These are phyloP conservation scores for Cornus controversa DNA, from an alignment of 148 eudicot species.

Conservation along the genomic window DNA sequence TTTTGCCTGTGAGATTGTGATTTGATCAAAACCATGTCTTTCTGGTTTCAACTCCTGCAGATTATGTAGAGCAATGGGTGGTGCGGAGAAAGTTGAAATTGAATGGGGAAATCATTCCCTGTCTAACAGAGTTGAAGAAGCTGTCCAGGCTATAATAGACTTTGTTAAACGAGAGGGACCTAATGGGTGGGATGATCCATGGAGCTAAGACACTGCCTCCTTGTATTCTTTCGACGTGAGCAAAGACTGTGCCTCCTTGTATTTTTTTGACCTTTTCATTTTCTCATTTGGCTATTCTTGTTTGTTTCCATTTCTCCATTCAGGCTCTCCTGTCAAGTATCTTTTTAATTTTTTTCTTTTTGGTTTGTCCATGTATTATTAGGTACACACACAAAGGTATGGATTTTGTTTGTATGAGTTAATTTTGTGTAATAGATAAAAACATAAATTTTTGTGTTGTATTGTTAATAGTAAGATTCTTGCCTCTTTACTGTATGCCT, in stretches of 20 bases:
- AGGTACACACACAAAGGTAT: not conserved
- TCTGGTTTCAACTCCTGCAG: slow-evolving; percentile 33
- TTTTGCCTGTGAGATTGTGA: not conserved
- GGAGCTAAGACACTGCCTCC: slow-evolving; percentile 47
- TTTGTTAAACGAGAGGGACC: slow-evolving; percentile 81
- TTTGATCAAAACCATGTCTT: not conserved
- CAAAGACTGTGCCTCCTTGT: not conserved
- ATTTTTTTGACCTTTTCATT: not conserved
- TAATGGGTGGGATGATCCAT: slow-evolving; percentile 96
- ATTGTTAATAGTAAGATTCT: no score
- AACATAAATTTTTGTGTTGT: not conserved
- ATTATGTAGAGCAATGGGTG: slow-evolving; percentile 88
- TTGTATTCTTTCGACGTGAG: not conserved
- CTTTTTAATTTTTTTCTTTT: not conserved
- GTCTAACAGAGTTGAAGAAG: slow-evolving; percentile 84
- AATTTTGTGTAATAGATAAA: not conserved
- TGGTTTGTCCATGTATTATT: not conserved
- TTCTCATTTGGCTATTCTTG: not conserved
- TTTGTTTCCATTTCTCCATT: not conserved
- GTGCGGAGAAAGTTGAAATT: slow-evolving; percentile 89
- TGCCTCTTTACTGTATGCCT: not conserved
- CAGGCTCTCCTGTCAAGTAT: not conserved
- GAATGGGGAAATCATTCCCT: slow-evolving; percentile 86
- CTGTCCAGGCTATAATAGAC: slow-evolving; percentile 69
- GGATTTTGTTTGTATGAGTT: not conserved